These are phyloP conservation scores for Parastagonospora avenae DNA, from an alignment of 2,329 filamentous ascomycete species.

Conservation along the genomic window DNA sequence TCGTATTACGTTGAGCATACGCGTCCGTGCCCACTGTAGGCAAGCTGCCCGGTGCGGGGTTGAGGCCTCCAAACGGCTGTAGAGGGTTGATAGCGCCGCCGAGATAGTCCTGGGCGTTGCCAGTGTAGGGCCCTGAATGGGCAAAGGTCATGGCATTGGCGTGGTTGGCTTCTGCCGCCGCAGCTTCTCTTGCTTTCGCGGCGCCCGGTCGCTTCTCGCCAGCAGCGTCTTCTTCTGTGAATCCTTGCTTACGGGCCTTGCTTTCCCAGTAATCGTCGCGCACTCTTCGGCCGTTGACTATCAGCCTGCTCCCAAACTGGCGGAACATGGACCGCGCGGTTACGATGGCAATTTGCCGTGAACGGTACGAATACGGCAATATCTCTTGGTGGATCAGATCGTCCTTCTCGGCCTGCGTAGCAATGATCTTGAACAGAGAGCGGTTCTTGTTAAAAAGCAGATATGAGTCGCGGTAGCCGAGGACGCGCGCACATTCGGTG, in stretches of 20 bases:
- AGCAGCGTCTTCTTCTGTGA: slow-evolving; percentile 93
- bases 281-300: slow-evolving; percentile 85
- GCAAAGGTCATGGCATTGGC: slow-evolving; percentile 55
- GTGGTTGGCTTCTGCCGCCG: slow-evolving; percentile 66
- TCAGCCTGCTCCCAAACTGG: slow-evolving; percentile 94
- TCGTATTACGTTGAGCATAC: slow-evolving; percentile 78
- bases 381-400: slow-evolving; percentile 95
- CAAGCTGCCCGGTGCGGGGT: slow-evolving; percentile 71
- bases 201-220: slow-evolving; percentile 95
- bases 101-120: slow-evolving; percentile 42
- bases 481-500: slow-evolving; percentile 91
- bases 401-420: slow-evolving; percentile 93
- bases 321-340: slow-evolving; percentile 98
- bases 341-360: slow-evolving; percentile 97
- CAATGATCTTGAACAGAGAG: slow-evolving; percentile 96
- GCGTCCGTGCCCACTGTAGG: slow-evolving; percentile 67
- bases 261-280: slow-evolving; percentile 99
- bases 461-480: slow-evolving; percentile 97
- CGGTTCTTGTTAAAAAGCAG: slow-evolving; percentile 98
- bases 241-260: slow-evolving; percentile 95
- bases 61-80: slow-evolving; percentile 59
- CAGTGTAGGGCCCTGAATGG: slow-evolving; percentile 35
- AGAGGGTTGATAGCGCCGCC: slow-evolving; percentile 36
- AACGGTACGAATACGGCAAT: slow-evolving; percentile 94
- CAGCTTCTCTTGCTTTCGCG: slow-evolving; percentile 83